A percentile compares a stretch with the other conserved stretches of the same genome.
Conservation (phyloP, 2,329 filamentous ascomycete genomes). For the Sclerotinia minor region DNA sequence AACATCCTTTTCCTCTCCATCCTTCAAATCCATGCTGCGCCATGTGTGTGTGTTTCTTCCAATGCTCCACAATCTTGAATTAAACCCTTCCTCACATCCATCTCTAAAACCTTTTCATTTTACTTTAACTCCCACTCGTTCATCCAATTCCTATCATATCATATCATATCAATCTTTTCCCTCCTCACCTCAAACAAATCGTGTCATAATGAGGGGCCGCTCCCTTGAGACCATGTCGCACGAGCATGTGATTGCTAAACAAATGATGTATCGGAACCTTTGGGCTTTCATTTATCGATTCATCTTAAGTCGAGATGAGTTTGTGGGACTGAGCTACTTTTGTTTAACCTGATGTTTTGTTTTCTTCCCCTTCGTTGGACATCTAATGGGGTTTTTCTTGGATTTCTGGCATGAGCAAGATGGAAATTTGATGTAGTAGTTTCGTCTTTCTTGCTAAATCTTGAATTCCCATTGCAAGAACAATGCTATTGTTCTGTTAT, state of each 20-base stretch:
- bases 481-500: neutral
- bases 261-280: neutral
- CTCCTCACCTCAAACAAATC: conserved; percentile 7
- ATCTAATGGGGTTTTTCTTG: neutral
- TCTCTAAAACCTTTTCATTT: neutral
- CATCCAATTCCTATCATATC: conserved; percentile 2
- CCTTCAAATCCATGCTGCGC: conserved; percentile 5
- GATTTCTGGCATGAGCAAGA: neutral
- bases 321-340: neutral
- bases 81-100: neutral
- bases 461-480: neutral
- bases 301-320: conserved; percentile 11
- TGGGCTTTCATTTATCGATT: neutral
- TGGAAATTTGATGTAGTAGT: neutral
- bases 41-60: neutral
- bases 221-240: neutral
- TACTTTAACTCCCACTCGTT: neutral
- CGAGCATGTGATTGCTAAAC: neutral
- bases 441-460: neutral
- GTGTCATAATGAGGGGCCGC: neutral
- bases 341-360: neutral
- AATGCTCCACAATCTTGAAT: neutral
- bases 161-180: neutral
- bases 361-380: neutral
- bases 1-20: neutral